These are phyloP conservation scores for Kwoniella mangroviensis DNA, from an alignment of 768 basidiomycete genomes.

Conservation along the genomic window DNA sequence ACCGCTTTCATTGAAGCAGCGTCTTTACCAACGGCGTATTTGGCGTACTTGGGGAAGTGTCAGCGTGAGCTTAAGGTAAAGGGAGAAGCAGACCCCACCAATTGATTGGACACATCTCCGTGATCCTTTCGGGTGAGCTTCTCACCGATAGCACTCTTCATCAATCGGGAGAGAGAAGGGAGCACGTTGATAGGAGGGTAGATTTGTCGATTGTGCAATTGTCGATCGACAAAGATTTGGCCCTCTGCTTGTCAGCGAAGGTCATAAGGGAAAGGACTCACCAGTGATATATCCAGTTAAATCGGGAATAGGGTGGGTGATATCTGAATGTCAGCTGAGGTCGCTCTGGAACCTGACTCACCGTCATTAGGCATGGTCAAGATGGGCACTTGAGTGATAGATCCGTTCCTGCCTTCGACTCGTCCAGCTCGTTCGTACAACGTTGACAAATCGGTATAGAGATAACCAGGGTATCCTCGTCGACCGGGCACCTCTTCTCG, in stretches of 20 bases:
- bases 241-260: conserved; percentile 75
- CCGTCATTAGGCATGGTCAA: conserved; percentile 99
- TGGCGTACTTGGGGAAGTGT: conserved; percentile 72
- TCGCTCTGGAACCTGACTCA: conserved; percentile 58
- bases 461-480: conserved; percentile 80
- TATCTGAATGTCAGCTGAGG: conserved; percentile 66
- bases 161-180: conserved; percentile 95
- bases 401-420: conserved; percentile 95
- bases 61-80: neutral
- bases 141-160: conserved; percentile 99
- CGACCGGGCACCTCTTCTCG: conserved; percentile 99
- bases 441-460: conserved; percentile 96
- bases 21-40: conserved; percentile 96
- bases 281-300: conserved; percentile 89
- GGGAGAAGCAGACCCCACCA: conserved; percentile 66
- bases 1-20: conserved; percentile 99
- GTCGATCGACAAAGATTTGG: conserved; percentile 97
- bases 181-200: conserved; percentile 99
- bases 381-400: conserved; percentile 99
- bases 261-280: conserved; percentile 9
- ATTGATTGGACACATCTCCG: conserved; percentile 97
- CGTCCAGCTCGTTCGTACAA: conserved; percentile 99
- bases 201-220: conserved; percentile 83
- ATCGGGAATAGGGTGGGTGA: conserved; percentile 99
- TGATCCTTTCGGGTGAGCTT: conserved; percentile 97